Conservation (phyloP, 257 asterid species). For the Ocimum tenuiflorum region DNA sequence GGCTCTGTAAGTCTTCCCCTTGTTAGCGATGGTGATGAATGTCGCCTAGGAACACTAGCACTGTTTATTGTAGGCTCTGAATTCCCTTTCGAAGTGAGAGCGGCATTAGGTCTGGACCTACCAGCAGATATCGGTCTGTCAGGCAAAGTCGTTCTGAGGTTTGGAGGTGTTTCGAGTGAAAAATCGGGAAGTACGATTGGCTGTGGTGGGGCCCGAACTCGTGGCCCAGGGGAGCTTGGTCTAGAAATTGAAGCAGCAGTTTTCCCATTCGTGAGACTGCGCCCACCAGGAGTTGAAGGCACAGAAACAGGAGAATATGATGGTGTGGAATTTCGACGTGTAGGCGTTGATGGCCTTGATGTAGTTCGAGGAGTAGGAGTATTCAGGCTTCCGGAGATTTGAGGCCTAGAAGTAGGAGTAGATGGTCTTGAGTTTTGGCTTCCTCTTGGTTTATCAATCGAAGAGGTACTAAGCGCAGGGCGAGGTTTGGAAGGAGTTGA, state of each 20-base stretch:
- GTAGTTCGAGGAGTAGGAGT: slow-evolving; percentile 50
- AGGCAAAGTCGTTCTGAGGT: slow-evolving; percentile 83
- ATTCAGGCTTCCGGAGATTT: slow-evolving; percentile 44
- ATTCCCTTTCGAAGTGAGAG: slow-evolving; percentile 48
- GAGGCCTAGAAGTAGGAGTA: slow-evolving; percentile 92
- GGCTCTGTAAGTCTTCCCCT: slow-evolving; percentile 79
- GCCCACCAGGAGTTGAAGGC: slow-evolving; percentile 52
- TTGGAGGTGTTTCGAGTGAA: slow-evolving; percentile 89
- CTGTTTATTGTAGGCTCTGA: slow-evolving; percentile 37
- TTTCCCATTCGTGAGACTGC: slow-evolving; percentile 52
- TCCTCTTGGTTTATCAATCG: slow-evolving; percentile 60
- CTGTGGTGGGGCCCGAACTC: slow-evolving; percentile 61
- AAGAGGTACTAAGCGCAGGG: slow-evolving; percentile 42
- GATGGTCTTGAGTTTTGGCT: slow-evolving; percentile 88
- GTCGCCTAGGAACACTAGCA: slow-evolving; percentile 48
- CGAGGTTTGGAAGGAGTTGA: slow-evolving; percentile 80
- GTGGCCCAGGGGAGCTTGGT: slow-evolving; percentile 91
- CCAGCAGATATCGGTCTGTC: slow-evolving; percentile 94
- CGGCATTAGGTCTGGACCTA: slow-evolving; percentile 76
- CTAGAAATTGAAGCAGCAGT: slow-evolving; percentile 60
- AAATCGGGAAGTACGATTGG: slow-evolving; percentile 75
- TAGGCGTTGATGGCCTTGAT: slow-evolving; percentile 95
- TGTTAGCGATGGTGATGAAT: slow-evolving; percentile 64
- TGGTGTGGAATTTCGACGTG: slow-evolving; percentile 62
- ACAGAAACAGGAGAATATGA: slow-evolving; percentile 51